Evolutionary conservation across 2,329 filamentous ascomycete species (phyloP).

Genomic region (Diaporthe sp.): DNA sequence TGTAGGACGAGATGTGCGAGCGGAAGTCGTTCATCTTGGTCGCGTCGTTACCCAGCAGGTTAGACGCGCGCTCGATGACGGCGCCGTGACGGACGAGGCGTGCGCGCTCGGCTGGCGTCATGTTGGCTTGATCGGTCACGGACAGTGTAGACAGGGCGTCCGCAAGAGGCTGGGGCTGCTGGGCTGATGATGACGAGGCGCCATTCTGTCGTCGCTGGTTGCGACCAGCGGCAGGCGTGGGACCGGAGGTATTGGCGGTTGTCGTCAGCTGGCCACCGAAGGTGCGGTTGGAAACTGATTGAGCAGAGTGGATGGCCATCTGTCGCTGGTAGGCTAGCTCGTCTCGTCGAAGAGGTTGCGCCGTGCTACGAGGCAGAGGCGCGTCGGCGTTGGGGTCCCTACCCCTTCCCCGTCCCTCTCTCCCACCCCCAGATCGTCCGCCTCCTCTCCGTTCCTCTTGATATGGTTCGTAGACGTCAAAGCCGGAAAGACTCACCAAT

Average conservation of each 20-base stretch:
- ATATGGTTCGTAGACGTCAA: constrained; percentile 84
- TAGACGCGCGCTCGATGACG: constrained; percentile 87
- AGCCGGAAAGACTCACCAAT: constrained; percentile 87
- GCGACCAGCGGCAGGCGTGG: constrained; percentile 35
- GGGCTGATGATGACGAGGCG: constrained; percentile 40
- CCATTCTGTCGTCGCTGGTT: constrained; percentile 31
- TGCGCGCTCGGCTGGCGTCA: constrained; percentile 84
- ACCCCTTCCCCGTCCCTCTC: constrained; percentile 68
- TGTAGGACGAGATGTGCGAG: constrained; percentile 82
- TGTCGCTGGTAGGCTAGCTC: constrained; percentile 93
- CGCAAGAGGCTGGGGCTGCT: constrained; percentile 45
- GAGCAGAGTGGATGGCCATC: constrained; percentile 89
- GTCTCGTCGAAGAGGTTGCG: constrained; percentile 85
- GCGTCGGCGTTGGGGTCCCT: constrained; percentile 90
- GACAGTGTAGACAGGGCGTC: constrained; percentile 65
- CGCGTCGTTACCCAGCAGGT: constrained; percentile 82
- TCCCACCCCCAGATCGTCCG: constrained; percentile 55
- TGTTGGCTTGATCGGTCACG: constrained; percentile 62
- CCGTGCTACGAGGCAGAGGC: constrained; percentile 77
- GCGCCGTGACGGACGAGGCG: constrained; percentile 84
- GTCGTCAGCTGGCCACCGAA: constrained; percentile 89
- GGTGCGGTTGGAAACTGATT: constrained; percentile 82
- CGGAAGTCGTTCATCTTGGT: constrained; percentile 85
- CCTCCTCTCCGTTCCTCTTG: constrained; percentile 70
- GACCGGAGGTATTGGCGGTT: constrained; percentile 53